These are phyloP conservation scores for Bacterosira constricta DNA, from an alignment of 108 stramenopile genomes.

Conservation along the genomic window DNA sequence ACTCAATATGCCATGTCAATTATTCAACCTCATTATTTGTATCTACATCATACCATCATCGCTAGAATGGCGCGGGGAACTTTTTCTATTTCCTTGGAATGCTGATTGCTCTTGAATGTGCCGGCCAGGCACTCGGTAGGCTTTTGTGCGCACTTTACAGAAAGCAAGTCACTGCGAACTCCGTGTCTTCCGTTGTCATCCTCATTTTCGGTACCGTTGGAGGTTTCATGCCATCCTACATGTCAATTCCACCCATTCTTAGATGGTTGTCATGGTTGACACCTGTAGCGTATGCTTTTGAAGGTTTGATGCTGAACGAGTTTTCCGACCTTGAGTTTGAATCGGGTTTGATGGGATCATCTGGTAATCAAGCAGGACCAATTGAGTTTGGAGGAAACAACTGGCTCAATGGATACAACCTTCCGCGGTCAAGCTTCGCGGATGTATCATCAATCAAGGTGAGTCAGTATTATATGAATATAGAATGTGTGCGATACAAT, in stretches of 20 bases:
- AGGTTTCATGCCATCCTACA: constrained; percentile 49
- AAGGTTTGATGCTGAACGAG: constrained; percentile 33
- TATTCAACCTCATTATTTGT: too few relatives aligned
- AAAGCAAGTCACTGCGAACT: constrained; percentile 50
- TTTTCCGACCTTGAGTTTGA: neutral
- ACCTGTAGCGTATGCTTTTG: constrained; percentile 45
- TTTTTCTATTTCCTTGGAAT: constrained; percentile 49
- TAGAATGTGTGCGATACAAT: too few relatives aligned
- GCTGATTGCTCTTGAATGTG: constrained; percentile 45
- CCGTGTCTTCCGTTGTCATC: constrained; percentile 27
- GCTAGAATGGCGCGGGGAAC: constrained; percentile 17
- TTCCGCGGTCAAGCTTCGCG: neutral
- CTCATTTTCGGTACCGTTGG: constrained; percentile 42
- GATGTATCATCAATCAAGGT: neutral
- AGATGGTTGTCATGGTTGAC: constrained; percentile 51
- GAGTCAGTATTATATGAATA: too few relatives aligned
- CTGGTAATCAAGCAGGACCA: constrained; percentile 10
- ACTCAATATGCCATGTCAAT: too few relatives aligned
- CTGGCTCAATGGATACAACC: neutral
- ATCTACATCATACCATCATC: too few relatives aligned
- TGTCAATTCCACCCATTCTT: constrained; percentile 14
- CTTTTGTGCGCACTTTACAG: constrained; percentile 42
- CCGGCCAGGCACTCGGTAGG: constrained; percentile 47
- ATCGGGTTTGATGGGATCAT: constrained; percentile 6
- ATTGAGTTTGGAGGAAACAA: neutral